Conservation (phyloP, 192 early-diverging fungal genomes). For the Backusella tuberculispora region DNA sequence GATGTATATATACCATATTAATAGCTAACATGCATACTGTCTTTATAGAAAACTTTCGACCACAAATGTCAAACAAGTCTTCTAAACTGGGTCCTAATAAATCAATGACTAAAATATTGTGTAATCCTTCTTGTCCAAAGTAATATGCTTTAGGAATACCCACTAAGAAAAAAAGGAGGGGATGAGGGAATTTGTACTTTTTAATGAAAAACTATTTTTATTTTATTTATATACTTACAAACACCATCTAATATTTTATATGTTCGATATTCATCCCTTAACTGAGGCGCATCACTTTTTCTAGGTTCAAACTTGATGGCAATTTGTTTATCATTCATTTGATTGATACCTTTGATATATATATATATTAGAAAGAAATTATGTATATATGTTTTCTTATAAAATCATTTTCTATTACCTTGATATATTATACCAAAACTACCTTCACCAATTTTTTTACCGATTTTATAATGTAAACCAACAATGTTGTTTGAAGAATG, state of each 20-base stretch:
- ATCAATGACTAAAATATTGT: constrained; percentile 94
- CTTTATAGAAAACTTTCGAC: constrained; percentile 86
- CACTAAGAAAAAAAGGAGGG: constrained; percentile 38
- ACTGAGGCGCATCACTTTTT: constrained; percentile 95
- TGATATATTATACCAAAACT: constrained; percentile 99
- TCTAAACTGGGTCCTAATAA: constrained; percentile 91
- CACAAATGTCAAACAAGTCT: constrained; percentile 95
- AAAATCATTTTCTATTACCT: constrained; percentile 57
- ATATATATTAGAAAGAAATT: background rate
- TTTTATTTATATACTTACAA: constrained; percentile 40
- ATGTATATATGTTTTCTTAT: background rate
- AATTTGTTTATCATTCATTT: constrained; percentile 83
- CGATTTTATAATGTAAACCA: constrained; percentile 93
- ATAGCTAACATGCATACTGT: constrained; percentile 96
- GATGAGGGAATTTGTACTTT: background rate
- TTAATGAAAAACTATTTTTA: background rate
- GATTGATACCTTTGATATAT: constrained; percentile 69
- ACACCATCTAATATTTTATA: constrained; percentile 88
- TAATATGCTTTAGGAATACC: constrained; percentile 93
- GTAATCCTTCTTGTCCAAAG: constrained; percentile 95
- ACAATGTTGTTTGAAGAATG: constrained; percentile 68
- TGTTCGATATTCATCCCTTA: constrained; percentile 93
- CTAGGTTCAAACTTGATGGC: constrained; percentile 98
- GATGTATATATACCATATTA: constrained; percentile 71
- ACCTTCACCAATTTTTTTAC: constrained; percentile 96